Evolutionary conservation across 1,139 yeast species (phyloP), one percentile per base, ranked within the genome.

Genomic region (Debaryomyces robertsiae): DNA sequence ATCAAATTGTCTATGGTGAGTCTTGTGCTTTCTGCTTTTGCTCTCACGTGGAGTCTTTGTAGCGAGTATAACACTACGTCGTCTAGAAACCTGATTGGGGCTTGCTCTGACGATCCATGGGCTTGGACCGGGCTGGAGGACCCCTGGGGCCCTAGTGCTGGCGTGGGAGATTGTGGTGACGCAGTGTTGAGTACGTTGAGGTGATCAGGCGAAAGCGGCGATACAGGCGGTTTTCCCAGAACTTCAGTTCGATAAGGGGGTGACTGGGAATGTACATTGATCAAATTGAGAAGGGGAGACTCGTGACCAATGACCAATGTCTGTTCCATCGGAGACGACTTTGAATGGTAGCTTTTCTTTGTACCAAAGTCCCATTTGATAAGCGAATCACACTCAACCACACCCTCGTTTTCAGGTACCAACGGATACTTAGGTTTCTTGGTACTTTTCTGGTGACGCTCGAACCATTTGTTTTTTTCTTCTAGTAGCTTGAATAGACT

Each of bases 11-110:
- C 57, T 11, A 81, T 83, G 3, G 73, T 61, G 3, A 48, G 44
- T 44, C 65, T 72, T 0, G 86, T 77, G n/a, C 60, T 66, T 9
- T 57, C 60, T 15, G 70, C 65, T 36, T 67, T 67, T 2, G 84
- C 84, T 38, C 88, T 64, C 23, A 56, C 60, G 36, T 68, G 61
- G 31, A 80, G 81, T 46, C 75, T 64, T 43, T 53, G 49, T 27
- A 61, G 47, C 35, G 65, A 57, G 36, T 53, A 49, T 18, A 57
- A 44, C 31, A 60, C 47, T 6, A 54, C 43, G 4, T 48, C 57
- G 2, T 39, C 41, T 13, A 40, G 29, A 13, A 35, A 40, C 23
- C 30, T 32, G 18, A 38, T 36, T 13, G 35, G 30, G 6, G 9
- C 15, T 5, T 23, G 35, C 10, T 27, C 17, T 10, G 18, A 18